Conservation (phyloP, 2,329 filamentous ascomycete genomes). For the Paraphaeosphaeria sporulosa region DNA sequence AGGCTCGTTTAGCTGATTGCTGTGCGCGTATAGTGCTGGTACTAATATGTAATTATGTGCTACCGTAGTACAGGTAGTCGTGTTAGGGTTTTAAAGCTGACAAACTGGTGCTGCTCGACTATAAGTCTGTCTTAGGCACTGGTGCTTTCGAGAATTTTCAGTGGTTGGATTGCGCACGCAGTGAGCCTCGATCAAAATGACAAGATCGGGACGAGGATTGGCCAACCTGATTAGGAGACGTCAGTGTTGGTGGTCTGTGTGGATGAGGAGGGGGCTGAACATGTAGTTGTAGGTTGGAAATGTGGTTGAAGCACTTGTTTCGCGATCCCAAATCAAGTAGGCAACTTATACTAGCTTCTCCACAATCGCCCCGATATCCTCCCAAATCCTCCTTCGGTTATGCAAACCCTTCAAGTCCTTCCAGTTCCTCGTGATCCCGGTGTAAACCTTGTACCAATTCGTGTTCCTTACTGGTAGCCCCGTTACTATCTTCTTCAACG, state of each 20-base stretch:
- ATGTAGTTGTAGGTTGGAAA: neutral
- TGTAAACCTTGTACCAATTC: conserved; percentile 18
- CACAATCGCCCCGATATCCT: conserved; percentile 8
- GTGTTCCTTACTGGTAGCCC: conserved; percentile 9
- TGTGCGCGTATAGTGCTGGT: neutral
- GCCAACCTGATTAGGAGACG: neutral
- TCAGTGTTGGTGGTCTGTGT: neutral
- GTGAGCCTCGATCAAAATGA: neutral
- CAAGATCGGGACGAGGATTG: neutral
- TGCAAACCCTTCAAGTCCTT: conserved; percentile 12
- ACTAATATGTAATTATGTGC: neutral
- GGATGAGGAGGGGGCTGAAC: neutral
- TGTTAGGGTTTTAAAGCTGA: neutral
- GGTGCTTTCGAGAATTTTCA: neutral
- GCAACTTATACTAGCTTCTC: neutral
- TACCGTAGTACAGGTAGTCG: neutral
- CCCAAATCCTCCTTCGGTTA: conserved; percentile 19
- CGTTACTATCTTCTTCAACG: neutral
- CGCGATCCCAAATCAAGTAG: neutral
- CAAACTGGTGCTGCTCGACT: neutral
- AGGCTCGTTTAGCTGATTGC: no score
- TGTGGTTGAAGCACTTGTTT: neutral
- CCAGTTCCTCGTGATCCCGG: conserved; percentile 14
- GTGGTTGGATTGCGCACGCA: neutral
- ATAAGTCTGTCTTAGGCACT: neutral